These are phyloP conservation scores for Cardiospermum halicacabum DNA, from an alignment of 345 rosid species.

Conservation along the genomic window DNA sequence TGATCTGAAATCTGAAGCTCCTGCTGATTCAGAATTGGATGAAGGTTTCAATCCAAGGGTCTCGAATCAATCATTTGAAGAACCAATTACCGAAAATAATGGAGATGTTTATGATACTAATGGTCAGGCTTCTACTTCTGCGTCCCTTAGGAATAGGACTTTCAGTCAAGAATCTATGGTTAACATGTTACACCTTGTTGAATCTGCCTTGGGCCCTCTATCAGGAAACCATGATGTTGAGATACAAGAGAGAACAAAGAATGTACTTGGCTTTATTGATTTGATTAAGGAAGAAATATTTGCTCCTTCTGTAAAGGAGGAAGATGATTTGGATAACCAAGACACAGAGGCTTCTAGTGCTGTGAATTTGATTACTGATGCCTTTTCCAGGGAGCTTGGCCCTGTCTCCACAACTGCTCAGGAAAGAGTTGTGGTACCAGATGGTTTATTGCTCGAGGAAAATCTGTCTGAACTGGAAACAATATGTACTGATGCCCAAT, in stretches of 20 bases:
- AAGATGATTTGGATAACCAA: conserved; percentile 19
- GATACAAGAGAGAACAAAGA: conserved; percentile 72
- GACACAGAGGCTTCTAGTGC: conserved; percentile 37
- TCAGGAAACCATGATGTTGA: conserved; percentile 64
- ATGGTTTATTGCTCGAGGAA: conserved; percentile 62
- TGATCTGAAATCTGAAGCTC: conserved; percentile 13
- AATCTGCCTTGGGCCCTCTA: conserved; percentile 47
- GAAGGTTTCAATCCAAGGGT: conserved; percentile 29
- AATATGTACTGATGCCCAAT: conserved; percentile 43
- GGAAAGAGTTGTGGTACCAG: conserved; percentile 56
- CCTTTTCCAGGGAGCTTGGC: conserved; percentile 70
- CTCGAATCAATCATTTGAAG: conserved; percentile 28
- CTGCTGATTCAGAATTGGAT: conserved; percentile 15
- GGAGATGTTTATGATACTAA: conserved; percentile 13
- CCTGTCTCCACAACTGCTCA: conserved; percentile 70
- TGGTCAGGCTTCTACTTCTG: conserved; percentile 23
- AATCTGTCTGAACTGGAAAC: conserved; percentile 63
- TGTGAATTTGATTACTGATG: conserved; percentile 46
- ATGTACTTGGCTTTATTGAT: conserved; percentile 62
- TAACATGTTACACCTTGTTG: conserved; percentile 48
- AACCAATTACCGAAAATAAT: conserved; percentile 26
- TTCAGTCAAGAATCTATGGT: conserved; percentile 44
- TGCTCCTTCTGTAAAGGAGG: conserved; percentile 13
- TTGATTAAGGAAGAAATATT: conserved; percentile 45
- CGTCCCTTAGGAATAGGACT: conserved; percentile 22